phyloP scores from a whole-genome alignment of 2,329 filamentous ascomycete species.

The Emericellopsis atlantica region DNA sequence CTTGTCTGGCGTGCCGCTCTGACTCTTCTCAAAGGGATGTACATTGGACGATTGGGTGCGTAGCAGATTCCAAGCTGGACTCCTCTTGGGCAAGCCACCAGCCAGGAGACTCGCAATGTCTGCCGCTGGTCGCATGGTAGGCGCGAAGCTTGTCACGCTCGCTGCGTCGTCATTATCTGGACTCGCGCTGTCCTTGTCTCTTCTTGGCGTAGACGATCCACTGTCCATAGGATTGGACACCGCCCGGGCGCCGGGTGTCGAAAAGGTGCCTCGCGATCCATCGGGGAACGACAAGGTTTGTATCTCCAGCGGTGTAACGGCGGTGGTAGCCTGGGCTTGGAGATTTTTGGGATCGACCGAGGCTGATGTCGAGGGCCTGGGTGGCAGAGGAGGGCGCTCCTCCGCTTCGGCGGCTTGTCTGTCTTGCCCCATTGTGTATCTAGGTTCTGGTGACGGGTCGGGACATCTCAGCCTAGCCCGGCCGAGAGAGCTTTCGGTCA shows the following conservation, averaged over 20 bases:
- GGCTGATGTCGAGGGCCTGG: constrained; percentile 27
- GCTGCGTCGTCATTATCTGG: constrained; percentile 49
- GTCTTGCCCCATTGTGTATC: constrained; percentile 6
- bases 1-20: constrained; percentile 30
- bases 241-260: constrained; percentile 21
- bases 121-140: constrained; percentile 47
- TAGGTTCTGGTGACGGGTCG: neutral
- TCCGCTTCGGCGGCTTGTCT: constrained; percentile 21
- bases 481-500: neutral
- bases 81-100: constrained; percentile 54
- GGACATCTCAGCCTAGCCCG: neutral
- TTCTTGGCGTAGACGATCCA: constrained; percentile 24
- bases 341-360: constrained; percentile 25
- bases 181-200: constrained; percentile 14
- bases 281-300: constrained; percentile 65
- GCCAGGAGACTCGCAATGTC: constrained; percentile 76
- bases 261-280: constrained; percentile 52
- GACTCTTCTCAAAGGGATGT: constrained; percentile 46
- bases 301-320: constrained; percentile 69
- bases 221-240: constrained; percentile 24
- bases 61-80: constrained; percentile 56
- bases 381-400: constrained; percentile 41
- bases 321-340: constrained; percentile 66
- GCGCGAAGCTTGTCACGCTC: constrained; percentile 55
- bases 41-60: constrained; percentile 47